A percentile compares a stretch with the other conserved stretches of the same genome.
These are phyloP conservation scores for Miscanthus lutarioriparius DNA, from an alignment of 176 grass and related monocot genomes.

Conservation along the genomic window DNA sequence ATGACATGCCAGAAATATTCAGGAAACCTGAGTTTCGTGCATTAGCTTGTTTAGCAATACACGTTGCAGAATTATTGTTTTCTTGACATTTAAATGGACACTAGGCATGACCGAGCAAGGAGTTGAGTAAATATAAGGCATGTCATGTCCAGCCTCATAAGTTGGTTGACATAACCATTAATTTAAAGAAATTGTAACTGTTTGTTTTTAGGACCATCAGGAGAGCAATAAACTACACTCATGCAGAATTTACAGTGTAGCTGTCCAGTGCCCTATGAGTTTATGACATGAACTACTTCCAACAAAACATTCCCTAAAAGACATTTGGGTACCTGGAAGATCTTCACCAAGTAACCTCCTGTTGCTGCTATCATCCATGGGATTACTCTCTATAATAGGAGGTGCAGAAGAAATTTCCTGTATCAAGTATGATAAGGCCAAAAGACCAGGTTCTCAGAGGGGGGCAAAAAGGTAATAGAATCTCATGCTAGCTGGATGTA, in stretches of 20 bases:
- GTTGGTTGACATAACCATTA: neutral
- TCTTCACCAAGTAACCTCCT: constrained; percentile 13
- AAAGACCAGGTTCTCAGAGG: neutral
- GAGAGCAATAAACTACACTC: constrained; percentile 9
- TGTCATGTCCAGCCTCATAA: neutral
- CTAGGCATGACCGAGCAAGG: neutral
- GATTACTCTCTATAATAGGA: constrained; percentile 40
- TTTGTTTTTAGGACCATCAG: constrained; percentile 18
- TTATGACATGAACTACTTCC: constrained; percentile 5
- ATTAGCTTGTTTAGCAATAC: constrained; percentile 3
- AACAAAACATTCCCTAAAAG: constrained; percentile 6
- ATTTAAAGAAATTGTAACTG: neutral
- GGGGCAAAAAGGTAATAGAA: neutral
- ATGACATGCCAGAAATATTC: neutral
- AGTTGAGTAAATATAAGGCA: neutral
- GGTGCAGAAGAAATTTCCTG: constrained; percentile 53
- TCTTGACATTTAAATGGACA: neutral
- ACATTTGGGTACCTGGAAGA: constrained; percentile 19
- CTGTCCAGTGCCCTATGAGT: constrained; percentile 3
- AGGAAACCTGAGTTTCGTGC: neutral
- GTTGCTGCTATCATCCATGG: neutral
- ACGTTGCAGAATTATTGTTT: constrained; percentile 14
- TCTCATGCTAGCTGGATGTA: neutral
- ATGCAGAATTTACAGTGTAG: constrained; percentile 8
- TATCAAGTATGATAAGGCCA: neutral